phyloP scores from a whole-genome alignment of 2,329 filamentous ascomycete genomes.

The Ciborinia camelliae region DNA sequence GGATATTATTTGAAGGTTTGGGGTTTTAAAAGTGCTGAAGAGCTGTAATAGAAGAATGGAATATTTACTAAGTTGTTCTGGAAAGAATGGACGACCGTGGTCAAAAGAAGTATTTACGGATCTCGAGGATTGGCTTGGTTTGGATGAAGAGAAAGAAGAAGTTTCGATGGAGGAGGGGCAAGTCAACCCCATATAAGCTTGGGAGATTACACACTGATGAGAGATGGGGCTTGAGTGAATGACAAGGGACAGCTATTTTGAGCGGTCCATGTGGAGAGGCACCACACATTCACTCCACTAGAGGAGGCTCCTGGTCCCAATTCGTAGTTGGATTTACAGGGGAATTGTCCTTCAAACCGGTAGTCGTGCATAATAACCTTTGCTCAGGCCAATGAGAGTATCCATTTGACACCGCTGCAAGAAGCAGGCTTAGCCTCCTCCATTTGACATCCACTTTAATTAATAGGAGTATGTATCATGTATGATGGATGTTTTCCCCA shows the following conservation, averaged over 20 bases:
- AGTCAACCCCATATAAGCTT: slow-evolving; percentile 24
- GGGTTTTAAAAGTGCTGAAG: slow-evolving; percentile 25
- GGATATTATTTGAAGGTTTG: slow-evolving; percentile 17
- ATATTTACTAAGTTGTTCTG: slow-evolving; percentile 23
- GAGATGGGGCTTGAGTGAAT: not conserved
- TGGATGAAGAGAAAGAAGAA: slow-evolving; percentile 28
- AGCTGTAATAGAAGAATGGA: slow-evolving; percentile 24
- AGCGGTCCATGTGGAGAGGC: slow-evolving; percentile 15
- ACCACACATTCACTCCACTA: slow-evolving; percentile 3
- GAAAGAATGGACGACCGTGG: slow-evolving; percentile 39
- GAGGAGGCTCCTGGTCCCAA: not conserved
- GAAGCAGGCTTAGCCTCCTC: slow-evolving; percentile 7
- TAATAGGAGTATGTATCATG: not conserved
- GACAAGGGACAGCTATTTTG: slow-evolving; percentile 15
- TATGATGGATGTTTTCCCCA: slow-evolving; percentile 11
- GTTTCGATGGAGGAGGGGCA: slow-evolving; percentile 16
- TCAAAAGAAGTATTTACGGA: slow-evolving; percentile 29
- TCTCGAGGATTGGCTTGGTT: slow-evolving; percentile 25
- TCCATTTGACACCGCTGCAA: not conserved
- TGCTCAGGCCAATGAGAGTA: not conserved
- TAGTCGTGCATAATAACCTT: not conserved
- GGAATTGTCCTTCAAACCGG: slow-evolving; percentile 9
- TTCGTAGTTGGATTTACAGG: slow-evolving; percentile 13
- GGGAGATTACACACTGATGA: slow-evolving; percentile 26
- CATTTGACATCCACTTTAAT: slow-evolving; percentile 1